Conservation (phyloP, 208 protist genomes). For the Acanthamoeba quina region DNA sequence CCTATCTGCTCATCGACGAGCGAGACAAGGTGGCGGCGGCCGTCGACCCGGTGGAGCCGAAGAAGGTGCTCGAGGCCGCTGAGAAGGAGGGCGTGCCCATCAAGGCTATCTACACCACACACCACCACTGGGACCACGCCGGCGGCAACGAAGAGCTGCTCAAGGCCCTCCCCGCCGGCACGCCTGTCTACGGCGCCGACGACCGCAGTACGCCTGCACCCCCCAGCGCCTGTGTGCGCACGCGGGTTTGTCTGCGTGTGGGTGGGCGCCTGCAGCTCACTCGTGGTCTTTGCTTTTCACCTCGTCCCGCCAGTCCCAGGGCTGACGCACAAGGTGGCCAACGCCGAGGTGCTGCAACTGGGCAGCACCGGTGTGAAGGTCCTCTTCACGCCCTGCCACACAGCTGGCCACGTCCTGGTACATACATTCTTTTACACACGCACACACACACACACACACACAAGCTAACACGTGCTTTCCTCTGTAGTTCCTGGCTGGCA, state of each 20-base stretch:
- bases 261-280: too few species aligned
- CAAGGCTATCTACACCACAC: slow-evolving; percentile 92
- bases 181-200: slow-evolving; percentile 90
- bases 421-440: background rate
- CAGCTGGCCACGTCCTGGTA: slow-evolving; percentile 92
- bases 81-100: slow-evolving; percentile 75
- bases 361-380: slow-evolving; percentile 90
- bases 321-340: slow-evolving; percentile 87
- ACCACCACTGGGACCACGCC: slow-evolving; percentile 96
- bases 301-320: slow-evolving; percentile 81
- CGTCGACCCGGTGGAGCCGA: slow-evolving; percentile 93
- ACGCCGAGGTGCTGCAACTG: slow-evolving; percentile 88
- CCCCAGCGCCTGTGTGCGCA: background rate
- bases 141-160: slow-evolving; percentile 92
- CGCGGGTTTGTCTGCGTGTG: too few species aligned
- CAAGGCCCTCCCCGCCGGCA: slow-evolving; percentile 23
- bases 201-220: slow-evolving; percentile 81
- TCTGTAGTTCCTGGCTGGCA: slow-evolving; percentile 58
- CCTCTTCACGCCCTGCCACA: slow-evolving; percentile 93
- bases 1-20: slow-evolving; percentile 66
- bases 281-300: background rate
- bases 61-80: slow-evolving; percentile 87
- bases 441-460: background rate
- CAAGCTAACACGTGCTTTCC: background rate
- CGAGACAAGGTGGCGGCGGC: slow-evolving; percentile 34